Evolutionary conservation across 1,284 basidiomycete species (phyloP).

Genomic region (Cutaneotrichosporon daszewskae): DNA sequence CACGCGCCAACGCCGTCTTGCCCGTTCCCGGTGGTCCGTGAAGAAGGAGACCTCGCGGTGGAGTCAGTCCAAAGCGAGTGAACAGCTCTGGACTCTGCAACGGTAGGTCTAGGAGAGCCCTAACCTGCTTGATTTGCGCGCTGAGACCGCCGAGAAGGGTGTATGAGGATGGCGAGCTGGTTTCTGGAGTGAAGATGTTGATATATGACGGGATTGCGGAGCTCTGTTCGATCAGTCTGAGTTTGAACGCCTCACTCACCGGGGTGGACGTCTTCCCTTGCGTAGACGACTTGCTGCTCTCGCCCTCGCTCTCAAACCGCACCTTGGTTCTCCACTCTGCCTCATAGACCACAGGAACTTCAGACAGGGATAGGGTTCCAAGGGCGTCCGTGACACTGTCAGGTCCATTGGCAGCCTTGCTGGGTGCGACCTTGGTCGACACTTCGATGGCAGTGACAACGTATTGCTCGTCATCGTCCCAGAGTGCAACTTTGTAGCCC

Average conservation of each 20-base stretch:
- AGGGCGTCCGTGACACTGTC: conserved; percentile 9
- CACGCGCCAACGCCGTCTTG: conserved; percentile 86
- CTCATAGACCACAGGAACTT: conserved; percentile 47
- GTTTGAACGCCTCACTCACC: no score
- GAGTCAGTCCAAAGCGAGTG: conserved; percentile 79
- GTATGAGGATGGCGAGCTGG: conserved; percentile 44
- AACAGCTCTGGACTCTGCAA: conserved; percentile 85
- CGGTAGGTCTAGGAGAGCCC: conserved; percentile 91
- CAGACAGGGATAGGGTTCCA: conserved; percentile 49
- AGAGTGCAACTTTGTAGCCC: conserved; percentile 59
- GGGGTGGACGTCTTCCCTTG: no score
- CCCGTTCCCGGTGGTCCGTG: conserved; percentile 92
- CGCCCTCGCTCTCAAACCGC: conserved; percentile 10
- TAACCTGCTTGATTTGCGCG: conserved; percentile 80
- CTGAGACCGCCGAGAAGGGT: conserved; percentile 80
- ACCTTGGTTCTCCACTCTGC: conserved; percentile 44
- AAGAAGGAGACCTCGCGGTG: conserved; percentile 80
- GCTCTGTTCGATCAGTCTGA: background rate
- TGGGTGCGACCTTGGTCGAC: conserved; percentile 48
- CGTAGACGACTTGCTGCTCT: no score
- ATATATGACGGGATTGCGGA: conserved; percentile 37
- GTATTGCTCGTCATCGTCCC: conserved; percentile 57
- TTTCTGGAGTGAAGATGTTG: conserved; percentile 42
- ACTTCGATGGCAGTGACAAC: conserved; percentile 55
- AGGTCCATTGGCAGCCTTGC: background rate